Evolutionary conservation across 2,329 filamentous ascomycete genomes (phyloP), one percentile per base, ranked within the genome.

Genomic region (Nakataea oryzae): DNA sequence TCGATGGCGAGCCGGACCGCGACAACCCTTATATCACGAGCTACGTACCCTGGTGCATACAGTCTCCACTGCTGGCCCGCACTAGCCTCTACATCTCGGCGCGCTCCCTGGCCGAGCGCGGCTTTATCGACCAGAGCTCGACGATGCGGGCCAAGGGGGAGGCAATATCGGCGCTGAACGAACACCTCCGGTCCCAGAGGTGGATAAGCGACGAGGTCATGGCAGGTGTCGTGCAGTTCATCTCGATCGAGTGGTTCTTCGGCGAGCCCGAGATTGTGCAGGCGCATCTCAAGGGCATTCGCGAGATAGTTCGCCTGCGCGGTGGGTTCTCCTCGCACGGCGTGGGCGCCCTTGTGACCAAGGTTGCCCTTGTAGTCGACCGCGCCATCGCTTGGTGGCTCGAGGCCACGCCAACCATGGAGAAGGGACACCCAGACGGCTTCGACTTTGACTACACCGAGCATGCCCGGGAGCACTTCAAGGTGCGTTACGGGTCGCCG

Each of bases 201-300:
- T 67, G 69, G 54, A 74, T 71, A 4, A 74, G 71, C 61, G 76
- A 79, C 64, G 72, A 74, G 24, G 74, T 75, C 13, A 73, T 81
- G 56, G 74, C 76, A 17, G 77, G 72, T 17, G 76, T 80, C 4
- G 70, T 75, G 1, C 78, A 80, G 65, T 73, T 81, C 65, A 72
- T 78, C 12, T 69, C 75, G 21, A 76, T 79, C 59, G 79, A 79
- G 61, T 80, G 78, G 76, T 80, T 79, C 65, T 81, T 78, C 75
- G 77, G 78, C 3, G 74, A 72, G 41, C 76, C 74, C 0, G 67
- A 71, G 41, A 76, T 78, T 63, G 70, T 80, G 30, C 71, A 74
- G 47, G 73, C 74, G 3, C 81, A 83, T 59, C 73, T 81, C 63
- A 68, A 67, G 12, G 80, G 81, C 0, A 70, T 83, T 17, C 73